These are phyloP conservation scores for Epichloe hybrida DNA, from an alignment of 2,329 filamentous ascomycete genomes.

Conservation along the genomic window DNA sequence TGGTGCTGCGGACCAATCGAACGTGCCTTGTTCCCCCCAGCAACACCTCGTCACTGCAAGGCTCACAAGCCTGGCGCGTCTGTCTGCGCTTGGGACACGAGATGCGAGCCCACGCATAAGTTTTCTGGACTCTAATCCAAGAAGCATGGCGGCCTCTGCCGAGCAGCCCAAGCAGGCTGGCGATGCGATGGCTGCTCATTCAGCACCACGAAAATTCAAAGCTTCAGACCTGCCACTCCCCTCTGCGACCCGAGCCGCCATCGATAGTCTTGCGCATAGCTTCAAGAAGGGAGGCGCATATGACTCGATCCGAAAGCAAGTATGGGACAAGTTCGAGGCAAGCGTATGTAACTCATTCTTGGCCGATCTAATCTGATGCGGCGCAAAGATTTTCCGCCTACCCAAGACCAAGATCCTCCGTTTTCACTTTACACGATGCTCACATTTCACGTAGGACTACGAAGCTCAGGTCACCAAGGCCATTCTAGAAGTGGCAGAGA, in stretches of 20 bases:
- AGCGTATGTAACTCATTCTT: conserved; percentile 34
- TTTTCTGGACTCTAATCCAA: background rate
- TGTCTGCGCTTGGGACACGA: background rate
- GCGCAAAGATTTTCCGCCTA: no score
- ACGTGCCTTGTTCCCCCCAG: background rate
- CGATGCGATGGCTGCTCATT: conserved; percentile 6
- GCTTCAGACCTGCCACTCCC: conserved; percentile 60
- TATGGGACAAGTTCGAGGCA: conserved; percentile 61
- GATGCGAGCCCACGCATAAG: background rate
- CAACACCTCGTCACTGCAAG: no score
- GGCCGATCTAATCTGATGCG: no score
- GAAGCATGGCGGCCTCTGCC: conserved; percentile 15
- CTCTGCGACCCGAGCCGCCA: conserved; percentile 57
- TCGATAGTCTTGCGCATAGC: conserved; percentile 61
- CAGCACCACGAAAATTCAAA: conserved; percentile 42
- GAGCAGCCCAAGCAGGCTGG: conserved; percentile 10
- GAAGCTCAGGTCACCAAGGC: conserved; percentile 52
- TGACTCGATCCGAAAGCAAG: conserved; percentile 61
- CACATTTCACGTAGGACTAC: conserved; percentile 40
- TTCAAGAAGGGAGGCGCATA: conserved; percentile 84
- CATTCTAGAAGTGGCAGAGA: conserved; percentile 55
- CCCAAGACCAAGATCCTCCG: conserved; percentile 9
- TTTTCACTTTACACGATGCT: background rate
- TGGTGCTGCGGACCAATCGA: background rate
- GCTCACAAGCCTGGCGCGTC: background rate